Conservation (phyloP, 345 rosid species). For the Dipteronia dyeriana region DNA sequence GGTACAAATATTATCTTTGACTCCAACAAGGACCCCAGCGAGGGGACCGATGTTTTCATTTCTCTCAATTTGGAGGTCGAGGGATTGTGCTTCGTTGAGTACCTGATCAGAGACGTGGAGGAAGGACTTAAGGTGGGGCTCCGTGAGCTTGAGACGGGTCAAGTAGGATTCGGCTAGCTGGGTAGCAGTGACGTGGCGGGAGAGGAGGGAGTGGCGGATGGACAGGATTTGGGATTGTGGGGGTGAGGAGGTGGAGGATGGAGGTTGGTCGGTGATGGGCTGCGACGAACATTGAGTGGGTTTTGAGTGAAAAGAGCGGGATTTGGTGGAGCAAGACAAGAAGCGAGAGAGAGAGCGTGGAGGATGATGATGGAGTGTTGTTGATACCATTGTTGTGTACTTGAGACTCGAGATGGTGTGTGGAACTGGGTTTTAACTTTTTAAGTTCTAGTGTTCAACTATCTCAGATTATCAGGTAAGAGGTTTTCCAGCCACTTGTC, state of each 20-base stretch:
- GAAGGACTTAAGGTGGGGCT: conserved; percentile 75
- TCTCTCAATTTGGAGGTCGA: conserved; percentile 49
- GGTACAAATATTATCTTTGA: conserved; percentile 88
- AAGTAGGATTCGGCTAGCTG: conserved; percentile 77
- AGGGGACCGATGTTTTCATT: conserved; percentile 73
- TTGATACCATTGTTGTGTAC: conserved; percentile 34
- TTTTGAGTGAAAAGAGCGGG: not conserved
- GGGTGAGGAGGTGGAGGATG: conserved; percentile 18
- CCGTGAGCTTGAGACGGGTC: conserved; percentile 60
- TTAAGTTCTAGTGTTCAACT: too few relatives aligned
- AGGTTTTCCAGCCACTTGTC: too few relatives aligned
- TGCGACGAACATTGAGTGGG: conserved; percentile 14
- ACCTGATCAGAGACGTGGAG: conserved; percentile 67
- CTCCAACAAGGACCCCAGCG: conserved; percentile 77
- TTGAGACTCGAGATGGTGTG: too few relatives aligned
- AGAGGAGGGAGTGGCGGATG: conserved; percentile 75
- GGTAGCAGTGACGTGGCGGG: conserved; percentile 58
- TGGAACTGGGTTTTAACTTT: too few relatives aligned
- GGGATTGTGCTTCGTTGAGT: conserved; percentile 47
- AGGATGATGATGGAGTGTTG: conserved; percentile 43
- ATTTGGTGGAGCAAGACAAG: conserved; percentile 2
- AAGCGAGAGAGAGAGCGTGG: conserved; percentile 52
- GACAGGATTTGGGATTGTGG: conserved; percentile 68
- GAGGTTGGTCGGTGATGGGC: conserved; percentile 33
- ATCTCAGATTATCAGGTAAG: too few relatives aligned